These are phyloP conservation scores for Rhodotorula babjevae DNA, from an alignment of 768 basidiomycete genomes.

Conservation along the genomic window DNA sequence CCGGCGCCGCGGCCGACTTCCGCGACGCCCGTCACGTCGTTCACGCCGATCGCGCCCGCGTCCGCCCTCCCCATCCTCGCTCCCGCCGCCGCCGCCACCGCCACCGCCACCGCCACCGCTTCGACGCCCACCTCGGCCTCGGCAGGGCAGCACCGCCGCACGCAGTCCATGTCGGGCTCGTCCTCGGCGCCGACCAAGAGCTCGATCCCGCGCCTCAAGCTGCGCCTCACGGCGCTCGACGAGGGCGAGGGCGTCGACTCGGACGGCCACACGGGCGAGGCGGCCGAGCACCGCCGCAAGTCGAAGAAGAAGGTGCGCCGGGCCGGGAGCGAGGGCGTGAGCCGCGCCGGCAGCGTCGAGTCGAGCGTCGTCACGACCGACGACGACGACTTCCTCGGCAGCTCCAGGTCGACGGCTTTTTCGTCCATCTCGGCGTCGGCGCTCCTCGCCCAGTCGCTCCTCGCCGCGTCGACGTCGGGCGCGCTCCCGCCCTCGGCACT, in stretches of 20 bases:
- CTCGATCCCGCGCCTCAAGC: conserved; percentile 24
- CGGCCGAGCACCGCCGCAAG: conserved; percentile 25
- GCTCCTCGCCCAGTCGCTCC: conserved; percentile 32
- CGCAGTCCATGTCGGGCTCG: conserved; percentile 3
- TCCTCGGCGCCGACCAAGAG: conserved; percentile 28
- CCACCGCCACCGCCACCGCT: too few species aligned
- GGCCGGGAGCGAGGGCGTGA: conserved; percentile 33
- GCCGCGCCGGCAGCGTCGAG: conserved; percentile 26
- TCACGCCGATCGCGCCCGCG: not conserved
- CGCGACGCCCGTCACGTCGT: not conserved
- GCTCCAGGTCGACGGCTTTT: conserved; percentile 1
- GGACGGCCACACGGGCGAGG: conserved; percentile 36
- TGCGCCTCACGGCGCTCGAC: conserved; percentile 30
- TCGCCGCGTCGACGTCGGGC: conserved; percentile 23
- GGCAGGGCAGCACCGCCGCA: conserved; percentile 7
- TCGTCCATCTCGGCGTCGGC: conserved; percentile 27
- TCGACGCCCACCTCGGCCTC: too few species aligned
- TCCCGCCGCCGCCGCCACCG: not conserved
- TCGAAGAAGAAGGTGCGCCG: conserved; percentile 35
- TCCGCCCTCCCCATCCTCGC: too few species aligned
- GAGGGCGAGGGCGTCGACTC: conserved; percentile 31
- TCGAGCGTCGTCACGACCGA: not conserved
- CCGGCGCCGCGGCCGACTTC: not conserved
- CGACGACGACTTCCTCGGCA: not conserved
- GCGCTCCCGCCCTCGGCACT: not conserved